Evolutionary conservation across 2,329 filamentous ascomycete genomes (phyloP), one percentile per base, ranked within the genome.

Genomic region (Colletotrichum acutatum): DNA sequence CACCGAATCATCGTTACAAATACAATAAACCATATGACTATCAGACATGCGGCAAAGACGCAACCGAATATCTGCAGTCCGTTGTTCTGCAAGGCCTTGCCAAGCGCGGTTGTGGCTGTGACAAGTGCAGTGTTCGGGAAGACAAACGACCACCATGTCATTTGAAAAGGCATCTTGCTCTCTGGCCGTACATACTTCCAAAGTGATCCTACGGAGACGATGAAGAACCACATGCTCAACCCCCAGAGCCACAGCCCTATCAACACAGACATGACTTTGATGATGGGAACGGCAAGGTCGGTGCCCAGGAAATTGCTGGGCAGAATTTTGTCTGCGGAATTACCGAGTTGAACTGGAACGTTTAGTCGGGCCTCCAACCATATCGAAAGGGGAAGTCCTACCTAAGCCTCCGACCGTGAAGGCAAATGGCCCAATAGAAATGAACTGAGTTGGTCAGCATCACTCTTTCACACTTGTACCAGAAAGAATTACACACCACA

Each of bases 101-200:
- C 93, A 62, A 97, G 88, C 2, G 92, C 89, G 75, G 93, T 91
- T 0, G 94, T 97, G 0, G 93, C 92, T 0, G 92, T 93, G n/a
- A 89, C 89, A 72, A 95, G 83, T 0, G 92, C 93, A 0, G 93
- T 95, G 76, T 95, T 95, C 2, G 94, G 93, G 78, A 95, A 95
- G 5, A 95, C 88, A 80, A 95, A 96, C 4, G 91, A 94, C 82
- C 92, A 97, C 91, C 94, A 97, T 1, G 92, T 94, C 93, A 97
- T 95, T 22, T 93, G 92, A 78, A 95, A 97, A 4, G 90, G 88
- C 84, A 95, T 90, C 71, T 86, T 88, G 49, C 88, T 87, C 12
- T 88, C 84, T 2, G 83, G 80, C 0, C 86, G 84, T 24, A 91
- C 85, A 63, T 92, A 91, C 34, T 91, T 92, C 87, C 89, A 93